Conservation (phyloP, 257 asterid genomes). For the Osmanthus fragrans region DNA sequence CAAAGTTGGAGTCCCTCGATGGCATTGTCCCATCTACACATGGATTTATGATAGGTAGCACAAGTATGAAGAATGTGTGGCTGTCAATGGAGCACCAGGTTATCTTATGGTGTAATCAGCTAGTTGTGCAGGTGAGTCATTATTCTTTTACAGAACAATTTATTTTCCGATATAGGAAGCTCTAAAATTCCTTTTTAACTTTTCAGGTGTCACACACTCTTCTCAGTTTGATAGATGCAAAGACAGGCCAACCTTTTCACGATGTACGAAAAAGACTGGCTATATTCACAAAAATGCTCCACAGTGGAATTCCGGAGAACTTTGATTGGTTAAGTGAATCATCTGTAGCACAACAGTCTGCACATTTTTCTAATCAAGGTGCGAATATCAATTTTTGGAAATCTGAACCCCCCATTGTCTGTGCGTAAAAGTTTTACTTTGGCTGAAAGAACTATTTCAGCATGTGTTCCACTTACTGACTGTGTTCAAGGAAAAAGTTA, state of each 20-base stretch:
- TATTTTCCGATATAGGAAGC: constrained; percentile 10
- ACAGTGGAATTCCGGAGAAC: constrained; percentile 76
- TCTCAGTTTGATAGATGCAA: constrained; percentile 77
- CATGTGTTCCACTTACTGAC: constrained; percentile 3
- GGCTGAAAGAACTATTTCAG: constrained; percentile 17
- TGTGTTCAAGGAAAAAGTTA: constrained; percentile 2
- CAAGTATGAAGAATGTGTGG: constrained; percentile 87
- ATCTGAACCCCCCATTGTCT: constrained; percentile 20
- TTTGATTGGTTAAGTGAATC: constrained; percentile 55
- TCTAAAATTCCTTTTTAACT: constrained; percentile 33
- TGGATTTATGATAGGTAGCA: constrained; percentile 88
- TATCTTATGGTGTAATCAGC: constrained; percentile 83
- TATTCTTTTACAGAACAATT: constrained; percentile 21
- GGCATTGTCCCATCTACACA: constrained; percentile 94
- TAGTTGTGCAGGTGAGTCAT: constrained; percentile 77
- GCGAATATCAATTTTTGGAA: constrained; percentile 57
- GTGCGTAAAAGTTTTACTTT: not conserved
- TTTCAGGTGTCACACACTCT: constrained; percentile 96
- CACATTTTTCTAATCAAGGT: constrained; percentile 34
- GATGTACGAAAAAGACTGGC: constrained; percentile 72
- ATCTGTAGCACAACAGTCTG: constrained; percentile 37
- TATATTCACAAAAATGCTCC: constrained; percentile 81
- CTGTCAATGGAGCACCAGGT: constrained; percentile 99
- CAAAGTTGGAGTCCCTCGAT: constrained; percentile 82
- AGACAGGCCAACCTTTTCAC: constrained; percentile 68